Conservation (phyloP, 371 early-diverging fungal genomes). For the Ecytonucleospora hepatopenaei region DNA sequence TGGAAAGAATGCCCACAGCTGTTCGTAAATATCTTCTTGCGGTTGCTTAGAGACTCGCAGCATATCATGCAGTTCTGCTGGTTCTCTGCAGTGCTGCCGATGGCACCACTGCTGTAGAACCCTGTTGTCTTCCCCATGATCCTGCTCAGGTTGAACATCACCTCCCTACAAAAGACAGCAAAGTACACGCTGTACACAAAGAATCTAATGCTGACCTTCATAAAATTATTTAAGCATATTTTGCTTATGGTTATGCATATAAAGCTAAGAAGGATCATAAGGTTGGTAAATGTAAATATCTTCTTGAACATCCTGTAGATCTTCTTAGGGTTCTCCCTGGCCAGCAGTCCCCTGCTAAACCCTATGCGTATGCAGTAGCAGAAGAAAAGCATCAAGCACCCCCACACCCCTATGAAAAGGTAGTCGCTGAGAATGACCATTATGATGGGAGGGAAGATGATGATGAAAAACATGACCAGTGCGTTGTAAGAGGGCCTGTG, state of each 20-base stretch:
- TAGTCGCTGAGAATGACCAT: conserved; percentile 23
- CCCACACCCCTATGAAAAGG: conserved; percentile 37
- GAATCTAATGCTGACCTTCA: conserved; percentile 9
- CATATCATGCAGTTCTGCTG: conserved; percentile 43
- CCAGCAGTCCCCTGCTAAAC: conserved; percentile 7
- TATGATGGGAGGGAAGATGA: conserved; percentile 41
- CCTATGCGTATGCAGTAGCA: conserved; percentile 23
- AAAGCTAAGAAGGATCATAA: conserved; percentile 24
- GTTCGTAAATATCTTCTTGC: conserved; percentile 34
- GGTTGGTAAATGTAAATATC: conserved; percentile 34
- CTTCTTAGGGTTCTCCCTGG: conserved; percentile 24
- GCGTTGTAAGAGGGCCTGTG: conserved; percentile 30
- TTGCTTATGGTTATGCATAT: conserved; percentile 5
- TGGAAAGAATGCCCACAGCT: conserved; percentile 60
- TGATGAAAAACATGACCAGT: conserved; percentile 25
- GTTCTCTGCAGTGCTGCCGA: conserved; percentile 34
- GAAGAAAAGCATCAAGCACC: conserved; percentile 24
- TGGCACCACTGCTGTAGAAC: conserved; percentile 36
- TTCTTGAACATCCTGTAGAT: conserved; percentile 29
- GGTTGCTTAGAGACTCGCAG: conserved; percentile 27
- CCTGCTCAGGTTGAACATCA: conserved; percentile 43
- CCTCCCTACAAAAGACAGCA: conserved; percentile 49
- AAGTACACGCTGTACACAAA: conserved; percentile 49
- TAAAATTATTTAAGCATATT: background rate
- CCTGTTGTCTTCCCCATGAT: conserved; percentile 43